Evolutionary conservation across 225 moss, liverwort and hornwort species (phyloP), one percentile per base, ranked within the genome.

Genomic region (Takakia lepidozioides): DNA sequence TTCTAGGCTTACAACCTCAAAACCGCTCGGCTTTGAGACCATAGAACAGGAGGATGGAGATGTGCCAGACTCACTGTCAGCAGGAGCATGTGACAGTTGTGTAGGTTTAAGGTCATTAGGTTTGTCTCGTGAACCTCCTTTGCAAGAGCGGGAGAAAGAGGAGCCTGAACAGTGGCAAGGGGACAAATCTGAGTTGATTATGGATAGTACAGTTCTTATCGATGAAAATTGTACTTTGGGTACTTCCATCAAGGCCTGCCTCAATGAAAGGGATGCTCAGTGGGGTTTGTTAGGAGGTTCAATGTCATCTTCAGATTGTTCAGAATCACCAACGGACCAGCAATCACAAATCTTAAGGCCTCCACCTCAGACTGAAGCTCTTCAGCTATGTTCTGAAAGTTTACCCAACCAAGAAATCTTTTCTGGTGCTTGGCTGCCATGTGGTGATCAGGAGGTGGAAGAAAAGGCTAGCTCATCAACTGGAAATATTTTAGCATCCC

Each of bases 121-220:
- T 15, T 11, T 5, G 43, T 28, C 17, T 43, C 8, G 28, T 29
- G 39, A 29, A 15, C 40, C 38, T 20, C 8, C 46, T n/a, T 47
- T 26, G 39, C 45, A 13, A 15, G 51, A 40, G 13, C 61, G 52
- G 46, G 34, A 57, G 21, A 35, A 55, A 46, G 49, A 36, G 18
- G 38, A 28, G 54, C 17, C 19, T 27, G 11, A 10, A 5, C 30
- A 26, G 40, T 20, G 39, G 35, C 26, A 49, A 27, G 49, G 25
- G 16, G 41, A 54, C 10, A 55, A 49, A 19, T 49, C 34, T 29
- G 54, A 60, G 20, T 15, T 23, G 30, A 32, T 6, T 10, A 14
- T 8, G 48, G 32, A 43, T 26, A 27, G 0, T 10, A 13, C 11
- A 51, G 36, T 20, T 24, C 35, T 5, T 32, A 35, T 3, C 23